Evolutionary conservation across 2,329 filamentous ascomycete genomes (phyloP), one percentile per base, ranked within the genome.

Genomic region (Sordariomycetes sp.): DNA sequence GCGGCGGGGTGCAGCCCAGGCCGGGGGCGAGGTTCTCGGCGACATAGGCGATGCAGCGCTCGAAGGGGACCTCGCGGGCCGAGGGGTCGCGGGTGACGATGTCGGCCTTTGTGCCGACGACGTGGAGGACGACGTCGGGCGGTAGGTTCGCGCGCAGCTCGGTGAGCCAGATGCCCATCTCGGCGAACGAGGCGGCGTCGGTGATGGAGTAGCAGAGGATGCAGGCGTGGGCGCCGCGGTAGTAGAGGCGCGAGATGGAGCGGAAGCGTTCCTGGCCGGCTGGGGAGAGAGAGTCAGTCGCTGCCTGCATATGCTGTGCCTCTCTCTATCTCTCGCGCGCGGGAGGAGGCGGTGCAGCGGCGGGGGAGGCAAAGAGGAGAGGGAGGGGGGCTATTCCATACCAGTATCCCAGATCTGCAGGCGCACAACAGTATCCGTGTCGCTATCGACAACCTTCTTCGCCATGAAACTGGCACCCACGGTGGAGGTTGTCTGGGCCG

Each of bases 161-260:
- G 61, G 81, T 83, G 61, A 97, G 80, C 92, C 92, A 97, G 59
- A 87, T 81, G 67, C 90, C 90, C 90, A 97, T 96, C 72, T 97
- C 90, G 65, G 84, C 81, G 70, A 96, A 97, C 60, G 89, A 94
- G 65, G 84, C 76, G 61, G 87, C 86, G 70, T 92, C 88, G 61
- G 91, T 96, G 70, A 97, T 95, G 75, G 89, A 89, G 76, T 97
- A 97, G 79, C 92, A 96, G 53, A 97, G 82, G 60, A 97, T 90
- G 66, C 90, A 94, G 60, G 92, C 92, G 69, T 96, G 93, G 61
- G 93, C 93, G 69, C 92, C 92, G 68, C 93, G 88, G 74, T 99
- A 99, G 78, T 97, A 97, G 58, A 99, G 83, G 59, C 92, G 87
- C 11, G 90, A 95, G 67, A 99, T 97, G 61, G 88, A 92, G 65